Base-by-base conservation (phyloP, 176 grass and related monocot species). In the Bothriochloa decipiens region DNA sequence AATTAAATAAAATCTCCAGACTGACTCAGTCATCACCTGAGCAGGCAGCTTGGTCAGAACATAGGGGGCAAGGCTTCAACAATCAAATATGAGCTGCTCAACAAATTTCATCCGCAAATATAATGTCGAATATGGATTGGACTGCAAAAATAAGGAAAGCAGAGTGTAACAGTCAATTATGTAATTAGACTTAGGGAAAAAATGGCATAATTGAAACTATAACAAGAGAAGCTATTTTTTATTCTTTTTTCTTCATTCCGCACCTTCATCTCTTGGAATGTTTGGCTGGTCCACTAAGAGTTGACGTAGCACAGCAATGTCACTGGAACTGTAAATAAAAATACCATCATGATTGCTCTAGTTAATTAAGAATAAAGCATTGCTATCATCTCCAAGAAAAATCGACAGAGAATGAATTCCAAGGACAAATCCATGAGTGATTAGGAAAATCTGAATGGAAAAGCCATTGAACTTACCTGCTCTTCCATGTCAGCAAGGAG, bases 261-360 rank as follows among this genome's bases (percentile, higher is more conserved):
- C 84, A 95, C 95, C 91, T 93, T 98, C 89, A 70, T 98, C 85
- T 87, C 90, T 93, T 74, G 87, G 85, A 64, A 95, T 92, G 84
- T 98, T 98, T 80, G 93, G 96, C 58, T 98, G 89, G 66, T 95
- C 96, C 62, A 84, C 71, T 55, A 98, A 83, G 43, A 98, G 89
- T 78, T 94, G 91, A 45, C 46, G 75, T 4, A 95, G 81, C 33
- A 81, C 85, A 45, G 85, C 87, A 68, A 92, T 88, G 45, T 93
- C 93, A 83, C 72, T 88, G 20, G 89, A 85, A 85, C 95, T 97
- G 91, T 40, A 82, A 62, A 66, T 16, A 40, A 79, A 93, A 28
- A 28, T 63, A 84, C 23, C 26, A 83, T 3, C 53, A 77, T 50
- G n/a, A 0, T 9, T 22, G 23, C 41, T 73, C 35, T 77, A 82